A percentile compares a stretch with the other conserved stretches of the same genome.
These are phyloP conservation scores for Dipsacomyces acuminosporus DNA, from an alignment of 371 early-diverging fungal species.

Conservation along the genomic window DNA sequence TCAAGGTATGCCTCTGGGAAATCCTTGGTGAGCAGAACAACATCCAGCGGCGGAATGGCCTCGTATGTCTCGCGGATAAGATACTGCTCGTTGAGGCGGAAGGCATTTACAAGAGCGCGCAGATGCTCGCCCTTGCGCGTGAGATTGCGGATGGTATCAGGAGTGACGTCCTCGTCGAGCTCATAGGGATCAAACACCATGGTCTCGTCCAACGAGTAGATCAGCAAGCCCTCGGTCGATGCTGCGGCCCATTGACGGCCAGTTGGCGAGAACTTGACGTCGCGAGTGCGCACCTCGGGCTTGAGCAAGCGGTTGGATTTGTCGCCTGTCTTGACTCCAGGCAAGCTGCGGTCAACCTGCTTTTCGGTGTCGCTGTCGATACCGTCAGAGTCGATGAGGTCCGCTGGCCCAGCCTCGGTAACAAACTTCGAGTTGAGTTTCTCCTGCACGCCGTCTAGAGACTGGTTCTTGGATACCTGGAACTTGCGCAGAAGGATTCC, in stretches of 20 bases:
- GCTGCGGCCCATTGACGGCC: constrained; percentile 94
- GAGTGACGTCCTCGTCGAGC: constrained; percentile 92
- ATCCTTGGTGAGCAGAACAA: constrained; percentile 66
- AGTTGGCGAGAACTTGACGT: constrained; percentile 88
- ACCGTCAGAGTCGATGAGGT: constrained; percentile 71
- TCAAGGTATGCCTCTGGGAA: constrained; percentile 83
- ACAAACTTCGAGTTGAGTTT: constrained; percentile 83
- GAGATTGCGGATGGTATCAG: constrained; percentile 70
- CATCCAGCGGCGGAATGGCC: constrained; percentile 69
- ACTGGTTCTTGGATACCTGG: constrained; percentile 83
- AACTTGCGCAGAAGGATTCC: constrained; percentile 80
- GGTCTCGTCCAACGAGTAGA: constrained; percentile 89
- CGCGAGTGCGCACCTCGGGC: constrained; percentile 76
- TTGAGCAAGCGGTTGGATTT: constrained; percentile 66
- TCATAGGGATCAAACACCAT: constrained; percentile 96
- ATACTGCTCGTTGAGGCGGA: constrained; percentile 79
- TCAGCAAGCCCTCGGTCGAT: constrained; percentile 91
- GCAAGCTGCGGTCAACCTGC: constrained; percentile 70
- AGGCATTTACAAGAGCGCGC: constrained; percentile 83
- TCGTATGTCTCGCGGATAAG: constrained; percentile 75
- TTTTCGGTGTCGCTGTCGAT: constrained; percentile 80
- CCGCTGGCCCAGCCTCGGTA: constrained; percentile 90
- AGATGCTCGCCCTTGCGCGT: constrained; percentile 67
- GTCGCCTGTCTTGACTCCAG: constrained; percentile 86
- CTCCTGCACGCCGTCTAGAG: constrained; percentile 88